phyloP scores from a whole-genome alignment of 2,329 filamentous ascomycete species.

The Neurospora sp. region DNA sequence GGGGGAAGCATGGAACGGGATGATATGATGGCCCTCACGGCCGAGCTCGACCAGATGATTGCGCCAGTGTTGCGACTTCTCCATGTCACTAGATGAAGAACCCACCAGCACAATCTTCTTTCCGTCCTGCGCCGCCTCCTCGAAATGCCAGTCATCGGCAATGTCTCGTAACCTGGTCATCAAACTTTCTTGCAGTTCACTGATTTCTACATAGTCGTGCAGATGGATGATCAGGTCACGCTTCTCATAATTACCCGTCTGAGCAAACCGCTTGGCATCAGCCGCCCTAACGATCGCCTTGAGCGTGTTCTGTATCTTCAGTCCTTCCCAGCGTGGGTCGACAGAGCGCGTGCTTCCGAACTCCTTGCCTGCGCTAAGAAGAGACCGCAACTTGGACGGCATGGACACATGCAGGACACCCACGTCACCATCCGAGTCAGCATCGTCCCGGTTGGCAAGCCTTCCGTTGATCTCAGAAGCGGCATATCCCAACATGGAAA shows the following conservation, averaged over 20 bases:
- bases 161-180: conserved; percentile 59
- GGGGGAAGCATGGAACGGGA: conserved; percentile 19
- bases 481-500: conserved; percentile 47
- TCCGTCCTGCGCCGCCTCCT: conserved; percentile 39
- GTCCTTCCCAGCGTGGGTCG: conserved; percentile 48
- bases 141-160: conserved; percentile 53
- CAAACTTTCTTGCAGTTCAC: conserved; percentile 59
- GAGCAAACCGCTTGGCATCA: conserved; percentile 24
- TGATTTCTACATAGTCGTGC: conserved; percentile 72
- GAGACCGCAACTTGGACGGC: conserved; percentile 14
- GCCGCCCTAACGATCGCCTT: conserved; percentile 45
- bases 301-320: conserved; percentile 49
- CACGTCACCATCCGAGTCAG: conserved; percentile 28
- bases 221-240: conserved; percentile 59
- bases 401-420: conserved; percentile 19
- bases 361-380: conserved; percentile 19
- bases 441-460: conserved; percentile 29
- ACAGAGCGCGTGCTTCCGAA: conserved; percentile 12
- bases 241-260: conserved; percentile 7
- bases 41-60: conserved; percentile 22
- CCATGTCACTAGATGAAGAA: conserved; percentile 52
- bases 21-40: conserved; percentile 22
- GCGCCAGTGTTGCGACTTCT: conserved; percentile 20
- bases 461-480: conserved; percentile 45
- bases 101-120: conserved; percentile 68